phyloP scores from a whole-genome alignment of 768 basidiomycete genomes.

The Lyophyllum decastes region DNA sequence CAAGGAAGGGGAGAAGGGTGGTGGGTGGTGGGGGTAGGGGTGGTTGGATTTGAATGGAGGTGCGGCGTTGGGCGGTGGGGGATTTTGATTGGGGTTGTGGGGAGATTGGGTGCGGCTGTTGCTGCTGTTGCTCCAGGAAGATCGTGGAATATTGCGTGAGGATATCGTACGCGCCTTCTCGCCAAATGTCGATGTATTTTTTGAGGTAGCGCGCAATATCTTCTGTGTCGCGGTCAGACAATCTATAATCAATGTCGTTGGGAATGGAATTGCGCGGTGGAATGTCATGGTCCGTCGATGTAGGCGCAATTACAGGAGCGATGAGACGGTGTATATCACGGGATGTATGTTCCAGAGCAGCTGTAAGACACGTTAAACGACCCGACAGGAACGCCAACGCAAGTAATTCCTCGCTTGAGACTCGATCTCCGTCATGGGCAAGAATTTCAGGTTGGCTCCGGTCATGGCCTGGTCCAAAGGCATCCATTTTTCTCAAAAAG shows the following conservation, averaged over 20 bases:
- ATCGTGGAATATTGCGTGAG: conserved; percentile 88
- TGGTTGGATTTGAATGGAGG: conserved; percentile 4
- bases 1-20: conserved; percentile 64
- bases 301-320: conserved; percentile 36
- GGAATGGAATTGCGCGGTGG: conserved; percentile 18
- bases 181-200: conserved; percentile 87
- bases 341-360: conserved; percentile 20
- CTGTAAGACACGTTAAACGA: conserved; percentile 57
- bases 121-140: conserved; percentile 66
- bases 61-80: conserved; percentile 4
- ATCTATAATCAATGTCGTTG: conserved; percentile 2
- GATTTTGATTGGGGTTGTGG: conserved; percentile 13
- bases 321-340: conserved; percentile 22
- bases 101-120: conserved; percentile 24
- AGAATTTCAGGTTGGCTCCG: conserved; percentile 5
- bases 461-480: conserved; percentile 39
- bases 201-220: conserved; percentile 80
- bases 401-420: conserved; percentile 70
- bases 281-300: conserved; percentile 41
- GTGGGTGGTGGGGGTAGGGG: conserved; percentile 22
- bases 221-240: conserved; percentile 54
- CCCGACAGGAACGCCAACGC: conserved; percentile 83
- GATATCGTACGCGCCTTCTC: conserved; percentile 91
- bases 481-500: conserved; percentile 83
- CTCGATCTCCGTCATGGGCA: conserved; percentile 25